Evolutionary conservation across 2,329 filamentous ascomycete genomes (phyloP).

Genomic region (Fusarium piperis): DNA sequence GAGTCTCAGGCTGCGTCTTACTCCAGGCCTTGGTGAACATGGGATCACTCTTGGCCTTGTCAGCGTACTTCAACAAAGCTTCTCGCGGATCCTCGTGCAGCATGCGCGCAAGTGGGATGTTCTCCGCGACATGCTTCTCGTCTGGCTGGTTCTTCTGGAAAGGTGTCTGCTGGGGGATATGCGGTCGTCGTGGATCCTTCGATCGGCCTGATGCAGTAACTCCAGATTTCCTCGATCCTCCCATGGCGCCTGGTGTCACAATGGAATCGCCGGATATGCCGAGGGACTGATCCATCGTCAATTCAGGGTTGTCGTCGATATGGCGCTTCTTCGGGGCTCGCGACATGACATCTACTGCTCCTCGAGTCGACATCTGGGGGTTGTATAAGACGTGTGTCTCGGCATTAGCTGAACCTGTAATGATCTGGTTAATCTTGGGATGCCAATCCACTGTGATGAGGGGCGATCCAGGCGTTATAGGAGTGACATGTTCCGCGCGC

Average conservation of each 20-base stretch:
- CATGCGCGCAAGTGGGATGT: slow-evolving; percentile 91
- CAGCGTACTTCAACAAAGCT: slow-evolving; percentile 92
- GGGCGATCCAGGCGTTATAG: slow-evolving; percentile 85
- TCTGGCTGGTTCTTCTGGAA: slow-evolving; percentile 93
- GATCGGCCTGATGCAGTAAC: slow-evolving; percentile 81
- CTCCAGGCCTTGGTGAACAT: slow-evolving; percentile 96
- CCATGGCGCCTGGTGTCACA: slow-evolving; percentile 71
- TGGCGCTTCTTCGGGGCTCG: slow-evolving; percentile 94
- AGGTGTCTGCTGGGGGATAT: slow-evolving; percentile 84
- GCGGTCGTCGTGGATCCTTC: slow-evolving; percentile 83
- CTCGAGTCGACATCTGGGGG: slow-evolving; percentile 81
- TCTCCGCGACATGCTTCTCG: slow-evolving; percentile 86
- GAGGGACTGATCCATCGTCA: slow-evolving; percentile 84
- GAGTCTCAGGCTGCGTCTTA: slow-evolving; percentile 88
- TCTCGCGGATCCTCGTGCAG: slow-evolving; percentile 95
- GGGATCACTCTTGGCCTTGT: slow-evolving; percentile 90
- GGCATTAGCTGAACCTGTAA: slow-evolving; percentile 91
- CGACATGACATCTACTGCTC: slow-evolving; percentile 89
- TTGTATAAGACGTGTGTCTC: slow-evolving; percentile 93
- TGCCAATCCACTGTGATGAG: slow-evolving; percentile 92
- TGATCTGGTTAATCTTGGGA: slow-evolving; percentile 92
- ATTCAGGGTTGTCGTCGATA: slow-evolving; percentile 88
- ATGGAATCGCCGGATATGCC: slow-evolving; percentile 88
- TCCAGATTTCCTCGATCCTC: slow-evolving; percentile 67
- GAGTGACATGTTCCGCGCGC: slow-evolving; percentile 83